These are phyloP conservation scores for Thelonectria rubi DNA, from an alignment of 2,329 filamentous ascomycete genomes.

Conservation along the genomic window DNA sequence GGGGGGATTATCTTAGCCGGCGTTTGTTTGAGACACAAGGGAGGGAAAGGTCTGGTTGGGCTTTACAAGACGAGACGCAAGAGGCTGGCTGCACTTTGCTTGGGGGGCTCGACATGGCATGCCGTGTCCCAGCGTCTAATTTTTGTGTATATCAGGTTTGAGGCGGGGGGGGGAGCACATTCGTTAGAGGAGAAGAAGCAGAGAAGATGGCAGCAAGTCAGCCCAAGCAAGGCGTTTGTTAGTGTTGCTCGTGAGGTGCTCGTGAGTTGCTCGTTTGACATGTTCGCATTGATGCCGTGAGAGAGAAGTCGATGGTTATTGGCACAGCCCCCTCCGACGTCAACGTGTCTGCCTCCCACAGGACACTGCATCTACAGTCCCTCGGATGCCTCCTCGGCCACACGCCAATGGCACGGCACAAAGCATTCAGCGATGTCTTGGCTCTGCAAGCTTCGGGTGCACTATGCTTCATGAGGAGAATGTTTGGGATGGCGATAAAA, in stretches of 20 bases:
- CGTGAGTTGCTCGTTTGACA: no score
- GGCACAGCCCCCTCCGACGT: background rate
- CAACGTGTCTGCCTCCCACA: background rate
- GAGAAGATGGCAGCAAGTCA: background rate
- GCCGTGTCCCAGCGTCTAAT: conserved; percentile 8
- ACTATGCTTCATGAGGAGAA: conserved; percentile 6
- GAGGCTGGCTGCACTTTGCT: conserved; percentile 23
- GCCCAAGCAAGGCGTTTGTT: no score
- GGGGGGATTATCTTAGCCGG: conserved; percentile 48
- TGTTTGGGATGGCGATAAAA: conserved; percentile 25
- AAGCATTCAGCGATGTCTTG: background rate
- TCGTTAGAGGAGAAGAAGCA: conserved; percentile 5
- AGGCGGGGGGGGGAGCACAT: background rate
- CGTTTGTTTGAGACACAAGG: conserved; percentile 45
- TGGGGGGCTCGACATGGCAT: conserved; percentile 15
- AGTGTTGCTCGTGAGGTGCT: no score
- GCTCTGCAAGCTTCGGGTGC: background rate
- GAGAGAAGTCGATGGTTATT: no score
- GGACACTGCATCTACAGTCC: no score
- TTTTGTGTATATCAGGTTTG: conserved; percentile 21
- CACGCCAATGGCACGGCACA: background rate
- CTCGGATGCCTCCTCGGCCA: background rate
- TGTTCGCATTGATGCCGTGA: no score
- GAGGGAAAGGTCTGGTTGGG: conserved; percentile 23
- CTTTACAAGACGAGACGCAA: conserved; percentile 13